Conservation (phyloP, 805 yeast genomes). For the Wickerhamiella qilinensis region DNA sequence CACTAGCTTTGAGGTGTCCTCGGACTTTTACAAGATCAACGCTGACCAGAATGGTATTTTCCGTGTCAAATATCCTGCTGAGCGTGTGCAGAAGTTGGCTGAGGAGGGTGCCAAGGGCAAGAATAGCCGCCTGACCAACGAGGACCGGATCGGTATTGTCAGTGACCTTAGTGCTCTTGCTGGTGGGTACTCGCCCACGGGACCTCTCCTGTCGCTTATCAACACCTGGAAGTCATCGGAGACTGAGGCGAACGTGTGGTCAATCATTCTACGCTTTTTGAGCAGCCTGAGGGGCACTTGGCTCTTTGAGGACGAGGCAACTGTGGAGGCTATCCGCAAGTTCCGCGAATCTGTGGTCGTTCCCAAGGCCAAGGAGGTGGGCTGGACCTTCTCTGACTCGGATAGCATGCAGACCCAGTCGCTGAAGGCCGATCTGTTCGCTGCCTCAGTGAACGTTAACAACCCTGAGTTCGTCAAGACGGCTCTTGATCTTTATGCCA, state of each 20-base stretch:
- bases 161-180: conserved; percentile 44
- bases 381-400: conserved; percentile 49
- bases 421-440: conserved; percentile 42
- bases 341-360: conserved; percentile 39
- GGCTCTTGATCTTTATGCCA: conserved; percentile 30
- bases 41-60: conserved; percentile 46
- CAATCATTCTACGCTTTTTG: conserved; percentile 29
- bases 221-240: conserved; percentile 34
- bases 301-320: conserved; percentile 30
- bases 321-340: conserved; percentile 26
- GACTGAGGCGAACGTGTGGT: conserved; percentile 39
- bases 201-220: conserved; percentile 34
- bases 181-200: conserved; percentile 34
- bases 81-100: conserved; percentile 37
- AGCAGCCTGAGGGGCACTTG: conserved; percentile 30
- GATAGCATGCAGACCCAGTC: conserved; percentile 40
- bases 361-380: conserved; percentile 37
- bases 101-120: conserved; percentile 34
- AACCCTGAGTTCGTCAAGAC: conserved; percentile 21
- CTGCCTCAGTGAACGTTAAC: conserved; percentile 20
- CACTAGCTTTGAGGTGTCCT: conserved; percentile 27
- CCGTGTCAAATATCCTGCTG: conserved; percentile 38
- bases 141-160: conserved; percentile 49
- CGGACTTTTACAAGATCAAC: conserved; percentile 39
- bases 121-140: conserved; percentile 33